phyloP scores from a whole-genome alignment of 2,329 filamentous ascomycete species.

The Aspergillus novoparasiticus region DNA sequence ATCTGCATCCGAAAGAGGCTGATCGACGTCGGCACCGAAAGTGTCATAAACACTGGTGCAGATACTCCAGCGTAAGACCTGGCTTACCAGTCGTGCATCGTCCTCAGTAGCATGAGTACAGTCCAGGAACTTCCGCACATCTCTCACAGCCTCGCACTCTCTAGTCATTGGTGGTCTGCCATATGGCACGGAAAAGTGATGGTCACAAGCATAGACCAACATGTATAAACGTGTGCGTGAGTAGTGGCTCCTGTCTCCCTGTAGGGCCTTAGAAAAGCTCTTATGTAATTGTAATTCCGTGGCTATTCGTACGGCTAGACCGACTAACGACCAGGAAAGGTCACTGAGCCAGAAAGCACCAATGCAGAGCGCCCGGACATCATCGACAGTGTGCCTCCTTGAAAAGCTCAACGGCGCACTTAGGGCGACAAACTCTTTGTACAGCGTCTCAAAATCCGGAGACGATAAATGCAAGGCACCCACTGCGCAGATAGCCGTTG shows the following conservation, averaged over 20 bases:
- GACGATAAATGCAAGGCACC: constrained; percentile 46
- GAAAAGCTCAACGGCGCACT: constrained; percentile 46
- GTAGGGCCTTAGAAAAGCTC: constrained; percentile 25
- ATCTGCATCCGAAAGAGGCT: constrained; percentile 16
- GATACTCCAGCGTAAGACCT: constrained; percentile 37
- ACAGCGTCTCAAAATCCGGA: constrained; percentile 36
- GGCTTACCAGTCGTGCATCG: constrained; percentile 37
- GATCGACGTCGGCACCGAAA: constrained; percentile 36
- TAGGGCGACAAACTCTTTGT: constrained; percentile 40
- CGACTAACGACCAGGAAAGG: constrained; percentile 32
- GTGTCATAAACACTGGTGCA: constrained; percentile 35
- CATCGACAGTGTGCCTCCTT: constrained; percentile 44
- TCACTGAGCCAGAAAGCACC: constrained; percentile 54
- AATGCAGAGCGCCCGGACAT: constrained; percentile 51
- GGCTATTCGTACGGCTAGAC: constrained; percentile 24
- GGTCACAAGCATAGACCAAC: constrained; percentile 41
- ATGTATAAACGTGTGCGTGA: constrained; percentile 34
- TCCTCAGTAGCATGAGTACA: constrained; percentile 34
- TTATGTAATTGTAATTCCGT: constrained; percentile 28
- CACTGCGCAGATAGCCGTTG: constrained; percentile 49
- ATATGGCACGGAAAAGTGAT: constrained; percentile 42
- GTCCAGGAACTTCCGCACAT: constrained; percentile 29
- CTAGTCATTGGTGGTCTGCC: constrained; percentile 39
- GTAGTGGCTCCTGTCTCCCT: constrained; percentile 25
- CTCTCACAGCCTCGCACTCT: constrained; percentile 35